Conservation (phyloP, 169 alveolate genomes). For the Fabrea salina region DNA sequence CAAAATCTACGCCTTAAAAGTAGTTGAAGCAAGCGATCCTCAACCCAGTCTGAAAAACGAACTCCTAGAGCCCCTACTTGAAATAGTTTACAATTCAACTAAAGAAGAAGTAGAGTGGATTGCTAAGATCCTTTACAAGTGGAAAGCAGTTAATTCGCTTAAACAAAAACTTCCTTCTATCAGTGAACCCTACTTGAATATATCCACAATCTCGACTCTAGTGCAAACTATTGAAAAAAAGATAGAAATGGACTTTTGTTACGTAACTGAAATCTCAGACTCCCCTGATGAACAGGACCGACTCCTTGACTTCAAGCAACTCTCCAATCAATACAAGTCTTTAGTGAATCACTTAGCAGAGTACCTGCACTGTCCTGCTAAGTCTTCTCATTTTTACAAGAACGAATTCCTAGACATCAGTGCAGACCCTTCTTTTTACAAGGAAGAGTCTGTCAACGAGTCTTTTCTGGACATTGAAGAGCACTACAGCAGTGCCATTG, state of each 20-base stretch:
- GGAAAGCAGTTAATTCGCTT: not conserved
- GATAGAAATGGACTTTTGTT: not conserved
- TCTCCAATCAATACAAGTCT: not conserved
- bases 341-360: conserved; percentile 11
- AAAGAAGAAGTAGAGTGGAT: not conserved
- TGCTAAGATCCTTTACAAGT: not conserved
- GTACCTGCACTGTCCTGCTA: not conserved
- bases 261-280: not conserved
- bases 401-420: conserved; percentile 25
- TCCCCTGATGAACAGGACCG: not conserved
- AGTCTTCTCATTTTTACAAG: not conserved
- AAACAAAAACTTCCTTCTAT: not conserved
- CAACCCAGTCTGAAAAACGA: not conserved
- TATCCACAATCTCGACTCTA: not conserved
- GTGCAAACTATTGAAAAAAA: not conserved
- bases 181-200: not conserved
- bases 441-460: conserved; percentile 2
- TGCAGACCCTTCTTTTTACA: conserved; percentile 28
- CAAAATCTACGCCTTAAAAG: not conserved
- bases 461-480: not conserved
- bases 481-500: not conserved
- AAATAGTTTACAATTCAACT: not conserved
- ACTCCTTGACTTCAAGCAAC: not conserved
- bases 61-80: not conserved
- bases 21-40: not conserved